Base-by-base conservation (phyloP, 108 stramenopile genomes). In the Stephanodiscus minutulus region DNA sequence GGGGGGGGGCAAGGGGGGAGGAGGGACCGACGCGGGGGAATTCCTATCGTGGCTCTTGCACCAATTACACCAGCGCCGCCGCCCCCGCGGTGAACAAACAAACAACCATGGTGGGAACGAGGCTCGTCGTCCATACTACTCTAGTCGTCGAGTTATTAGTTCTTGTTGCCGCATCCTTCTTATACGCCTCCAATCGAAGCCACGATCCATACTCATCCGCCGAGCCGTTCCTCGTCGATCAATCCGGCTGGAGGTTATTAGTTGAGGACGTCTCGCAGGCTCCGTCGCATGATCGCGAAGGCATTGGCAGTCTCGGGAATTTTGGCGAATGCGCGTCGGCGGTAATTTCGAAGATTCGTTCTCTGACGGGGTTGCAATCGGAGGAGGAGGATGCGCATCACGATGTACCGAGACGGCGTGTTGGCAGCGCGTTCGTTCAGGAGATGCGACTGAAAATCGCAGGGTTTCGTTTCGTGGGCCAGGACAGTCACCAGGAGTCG, bases 71-170 rank as follows among this genome's bases (percentile, higher is more conserved):
- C 43, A 44, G 7, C 12, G 43, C 43, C 43, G 43, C 43, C 43
- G 43, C 43, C 10, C 12, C 43, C 43, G 12, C 10, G 10, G 43
- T 44, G 10, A 44, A 44, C 43, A 44, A n/a, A 54, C 22, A 18
- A 54, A 22, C 53, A 59, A 64, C 53, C 46, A 81, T 81, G 79
- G 79, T 70, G 41, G 79, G 79, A 35, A 81, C 79, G n/a, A 53
- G 79, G 17, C 79, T 81, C 31, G 46, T 50, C 53, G 63, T 81
- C 79, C 79, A 81, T 41, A 13, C 75, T 18, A 65, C 63, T 31
- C 72, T 81, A 52, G 70, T 81, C 3, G 35, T 72, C 33, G 49
- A 81, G 50, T 22, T 81, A 28, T 24, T 76, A 13, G 17, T 57
- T 15, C 74, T 81, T 22, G 62, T 76, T 31, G 46, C 54, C 15